phyloP scores from a whole-genome alignment of 2,329 filamentous ascomycete species.

The Tetracladium maxilliforme region DNA sequence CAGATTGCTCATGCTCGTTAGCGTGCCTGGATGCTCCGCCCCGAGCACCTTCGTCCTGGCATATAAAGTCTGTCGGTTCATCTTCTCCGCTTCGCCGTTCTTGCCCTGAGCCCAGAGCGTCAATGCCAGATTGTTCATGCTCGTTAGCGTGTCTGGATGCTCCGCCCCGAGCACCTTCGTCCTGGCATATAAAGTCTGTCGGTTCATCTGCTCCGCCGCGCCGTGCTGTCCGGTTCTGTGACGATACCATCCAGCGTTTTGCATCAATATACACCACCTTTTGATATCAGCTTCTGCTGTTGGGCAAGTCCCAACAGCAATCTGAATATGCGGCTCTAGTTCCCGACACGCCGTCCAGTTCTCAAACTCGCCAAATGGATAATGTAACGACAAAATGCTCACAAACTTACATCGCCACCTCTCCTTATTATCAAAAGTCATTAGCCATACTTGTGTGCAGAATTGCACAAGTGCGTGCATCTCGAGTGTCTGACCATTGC shows the following conservation, averaged over 20 bases:
- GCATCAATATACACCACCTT: conserved; percentile 14
- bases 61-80: neutral
- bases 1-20: conserved; percentile 2
- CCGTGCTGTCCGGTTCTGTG: conserved; percentile 5
- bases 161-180: conserved; percentile 1
- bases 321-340: no score
- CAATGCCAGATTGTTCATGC: conserved; percentile 1
- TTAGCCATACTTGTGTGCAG: no score
- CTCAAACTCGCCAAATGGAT: no score
- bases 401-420: no score
- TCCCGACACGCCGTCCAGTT: no score
- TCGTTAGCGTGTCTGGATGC: neutral
- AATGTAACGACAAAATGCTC: no score
- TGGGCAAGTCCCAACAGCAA: no score
- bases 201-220: conserved; percentile 1
- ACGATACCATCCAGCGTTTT: conserved; percentile 14
- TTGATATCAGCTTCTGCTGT: conserved; percentile 15
- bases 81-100: conserved; percentile 3
- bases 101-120: conserved; percentile 3
- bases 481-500: no score
- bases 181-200: conserved; percentile 1
- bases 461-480: no score
- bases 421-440: no score
- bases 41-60: conserved; percentile 4
- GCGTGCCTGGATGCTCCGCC: conserved; percentile 4